Evolutionary conservation across 108 stramenopile species (phyloP), one percentile per base, ranked within the genome.

Genomic region (Pseudonitzschia pungens): DNA sequence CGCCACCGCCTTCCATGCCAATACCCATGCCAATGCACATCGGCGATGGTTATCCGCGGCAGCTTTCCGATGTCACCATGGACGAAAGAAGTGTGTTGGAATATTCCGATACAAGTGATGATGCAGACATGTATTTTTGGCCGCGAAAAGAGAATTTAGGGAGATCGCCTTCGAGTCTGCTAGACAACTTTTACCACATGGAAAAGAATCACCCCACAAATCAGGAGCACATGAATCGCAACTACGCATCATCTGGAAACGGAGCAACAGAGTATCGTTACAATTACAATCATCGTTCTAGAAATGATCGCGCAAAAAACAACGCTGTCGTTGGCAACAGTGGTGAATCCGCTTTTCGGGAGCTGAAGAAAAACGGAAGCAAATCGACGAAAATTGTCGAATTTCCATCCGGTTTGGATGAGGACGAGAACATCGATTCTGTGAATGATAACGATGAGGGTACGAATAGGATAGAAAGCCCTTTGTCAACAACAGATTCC

Each of bases 21-120:
- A 32, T 9, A 6, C 6, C 6, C 36, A 36, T 36, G 36, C 36
- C 6, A 36, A 36, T 36, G 36, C 36, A n/a, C 36, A 36, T 6
- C 36, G 36, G 4, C 36, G 36, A 36, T 36, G 36, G 4, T 5
- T 36, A 36, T 36, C 50, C 36, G 27, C 77, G 71, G 0, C 65
- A 64, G 7, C 3, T 78, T 36, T 78, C 77, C 48, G 77, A 78
- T 59, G 55, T 78, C 18, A 65, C 77, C 41, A 68, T 72, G 65
- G 77, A 78, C 27, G 64, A 65, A 28, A 6, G 66, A 31, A 76
- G 75, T 1, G 56, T 80, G 21, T 66, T 80, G 1, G 73, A 80
- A 29, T 80, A 80, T 67, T 80, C 79, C 4, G 78, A 79, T 58
- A 79, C 78, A 12, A 80, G 79, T 58, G 79, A 73, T 6, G 79